These are phyloP conservation scores for Rhodamnia argentea DNA, from an alignment of 345 rosid species.

Conservation along the genomic window DNA sequence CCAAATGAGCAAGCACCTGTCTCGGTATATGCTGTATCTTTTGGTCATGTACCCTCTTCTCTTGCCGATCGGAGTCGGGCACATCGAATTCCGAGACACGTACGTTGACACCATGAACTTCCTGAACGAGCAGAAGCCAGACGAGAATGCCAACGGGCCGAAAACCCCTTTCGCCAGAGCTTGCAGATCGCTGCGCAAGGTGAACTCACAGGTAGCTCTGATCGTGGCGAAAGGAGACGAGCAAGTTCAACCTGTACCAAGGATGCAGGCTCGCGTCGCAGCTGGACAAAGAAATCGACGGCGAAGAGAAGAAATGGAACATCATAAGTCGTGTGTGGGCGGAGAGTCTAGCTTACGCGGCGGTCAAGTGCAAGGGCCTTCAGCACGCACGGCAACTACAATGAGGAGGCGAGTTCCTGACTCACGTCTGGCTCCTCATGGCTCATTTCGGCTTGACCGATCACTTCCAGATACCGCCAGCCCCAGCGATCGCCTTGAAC, in stretches of 20 bases:
- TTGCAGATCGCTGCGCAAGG: background rate
- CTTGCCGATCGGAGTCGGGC: background rate
- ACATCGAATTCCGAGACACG: background rate
- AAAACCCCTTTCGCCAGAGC: background rate
- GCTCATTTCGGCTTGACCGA: background rate
- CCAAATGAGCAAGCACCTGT: background rate
- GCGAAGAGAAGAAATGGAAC: background rate
- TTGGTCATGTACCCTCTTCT: background rate
- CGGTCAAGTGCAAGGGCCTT: conserved; percentile 2
- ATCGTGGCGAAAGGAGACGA: background rate
- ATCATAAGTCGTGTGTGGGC: conserved; percentile 4
- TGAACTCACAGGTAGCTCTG: background rate
- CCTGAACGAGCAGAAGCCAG: background rate
- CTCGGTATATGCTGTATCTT: conserved; percentile 1
- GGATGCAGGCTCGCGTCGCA: conserved; percentile 5
- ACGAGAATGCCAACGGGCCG: fast-evolving
- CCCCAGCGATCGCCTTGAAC: background rate
- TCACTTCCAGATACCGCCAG: fast-evolving
- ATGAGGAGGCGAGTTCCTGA: conserved; percentile 4
- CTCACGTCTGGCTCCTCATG: conserved; percentile 8
- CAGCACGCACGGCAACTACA: conserved; percentile 1
- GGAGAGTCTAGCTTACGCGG: conserved; percentile 4
- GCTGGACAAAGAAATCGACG: background rate
- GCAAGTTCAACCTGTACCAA: background rate
- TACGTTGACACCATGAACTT: background rate